Evolutionary conservation across 139 green algal genomes (phyloP), one percentile per base, ranked within the genome.

Genomic region (Chlorella sorokiniana): DNA sequence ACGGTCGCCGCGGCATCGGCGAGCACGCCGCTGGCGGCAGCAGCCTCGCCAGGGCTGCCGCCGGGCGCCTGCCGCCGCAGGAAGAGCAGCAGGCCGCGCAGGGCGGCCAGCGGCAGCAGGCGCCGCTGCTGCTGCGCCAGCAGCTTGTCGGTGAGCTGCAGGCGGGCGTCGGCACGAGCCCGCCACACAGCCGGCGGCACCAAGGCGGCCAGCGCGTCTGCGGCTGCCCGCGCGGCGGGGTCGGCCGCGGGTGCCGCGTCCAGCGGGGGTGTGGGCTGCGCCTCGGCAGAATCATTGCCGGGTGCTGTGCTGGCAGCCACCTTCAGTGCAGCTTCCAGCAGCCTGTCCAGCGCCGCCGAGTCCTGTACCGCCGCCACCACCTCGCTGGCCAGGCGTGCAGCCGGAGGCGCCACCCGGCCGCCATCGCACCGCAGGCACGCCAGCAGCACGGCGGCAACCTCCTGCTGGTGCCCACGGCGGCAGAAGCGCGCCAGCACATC

Each of bases 61-160:
- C 14, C 44, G 41, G 33, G 7, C 3, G 68, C 61, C 37, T 79
- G 73, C 35, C 38, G 54, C 33, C 64, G 35, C 51, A 86, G 27
- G 72, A 68, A 86, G 3, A 71, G 65, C 64, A 86, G 42, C 38
- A 86, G 51, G 31, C 78, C 73, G 25, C 62, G 48, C 61, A 82
- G 40, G 33, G 79, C 61, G 2, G 33, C 1, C 41, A 76, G 35
- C 63, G 74, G 44, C 62, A 72, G 68, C 38, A 82, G 27, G 18
- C 72, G 51, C 22, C 65, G 86, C 54, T 67, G 73, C 54, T 48
- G 73, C 73, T 79, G 51, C 52, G 69, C 54, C 8, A 86, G 63
- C 27, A 86, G 72, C 72, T 83, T 85, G 14, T 87, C 75, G 0
- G 73, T 68, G 42, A 88, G 75, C n/a, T 68, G n/a, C 33, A 81